Evolutionary conservation across 1,284 basidiomycete species (phyloP), one percentile per base, ranked within the genome.

Genomic region (Puccinia triticina): DNA sequence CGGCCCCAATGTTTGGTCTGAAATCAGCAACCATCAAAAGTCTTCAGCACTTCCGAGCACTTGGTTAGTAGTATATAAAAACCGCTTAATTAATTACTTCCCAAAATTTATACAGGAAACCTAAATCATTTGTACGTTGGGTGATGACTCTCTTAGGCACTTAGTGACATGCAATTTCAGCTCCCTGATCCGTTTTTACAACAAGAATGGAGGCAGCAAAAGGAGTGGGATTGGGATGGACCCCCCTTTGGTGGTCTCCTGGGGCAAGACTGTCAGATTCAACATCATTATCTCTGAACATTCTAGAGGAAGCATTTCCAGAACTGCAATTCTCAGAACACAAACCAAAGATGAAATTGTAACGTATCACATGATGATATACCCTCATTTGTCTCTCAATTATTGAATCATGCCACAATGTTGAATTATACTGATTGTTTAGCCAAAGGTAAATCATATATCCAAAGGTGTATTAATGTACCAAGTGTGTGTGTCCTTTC

Each of bases 261-360:
- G 79, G 79, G 71, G 79, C 14, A 73, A 74, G 40, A 81, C 53
- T 21, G 66, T 81, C 53, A 53, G 79, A 40, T 81, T 81, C 48
- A 21, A 74, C 0, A 81, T 71, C 23, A 40, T 74, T 37, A 73
- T 81, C n/a, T 46, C 67, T 10, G 79, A 81, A 50, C 72, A 46
- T n/a, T 50, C 46, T 1, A 48, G 50, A 32, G 43, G 26, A 72
- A 72, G 12, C 40, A n/a, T n/a, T n/a, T n/a, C n/a, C n/a, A n/a
- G n/a, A n/a, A n/a, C n/a, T n/a, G n/a, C n/a, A n/a, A n/a, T n/a
- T n/a, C n/a, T n/a, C n/a, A n/a, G n/a, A n/a, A n/a, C n/a, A n/a
- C n/a, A n/a, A n/a, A n/a, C n/a, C n/a, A n/a, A n/a, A n/a, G n/a
- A n/a, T n/a, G n/a, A n/a, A n/a, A n/a, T n/a, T n/a, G n/a, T n/a